Evolutionary conservation across 2,329 filamentous ascomycete genomes (phyloP), one percentile per base, ranked within the genome.

Genomic region (Fusarium xylarioides): DNA sequence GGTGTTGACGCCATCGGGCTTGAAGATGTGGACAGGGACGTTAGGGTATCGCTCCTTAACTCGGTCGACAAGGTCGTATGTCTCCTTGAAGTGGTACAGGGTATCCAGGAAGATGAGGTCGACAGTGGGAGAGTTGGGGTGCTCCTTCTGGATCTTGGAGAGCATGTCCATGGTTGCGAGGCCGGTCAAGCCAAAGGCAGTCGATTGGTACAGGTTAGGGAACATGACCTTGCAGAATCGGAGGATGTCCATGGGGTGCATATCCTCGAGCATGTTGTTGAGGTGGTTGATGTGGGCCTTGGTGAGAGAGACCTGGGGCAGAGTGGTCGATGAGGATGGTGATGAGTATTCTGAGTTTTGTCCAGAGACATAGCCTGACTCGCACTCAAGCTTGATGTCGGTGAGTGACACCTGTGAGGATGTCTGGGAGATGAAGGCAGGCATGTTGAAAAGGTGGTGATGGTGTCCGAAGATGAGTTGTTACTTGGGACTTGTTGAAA

Each of bases 211-310:
- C 49, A 98, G 90, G 80, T 92, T 92, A 78, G 96, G 96, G 78
- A 99, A 92, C 77, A 95, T 92, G 77, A 93, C 91, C 80, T 95
- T 93, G 87, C 92, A 94, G 93, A 97, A 98, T 84, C 91, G 92
- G 69, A 99, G 89, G 78, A 98, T 92, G 74, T 98, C 95, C 88
- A 95, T 88, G 70, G 96, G 94, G 80, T 95, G 91, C 82, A 98
- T 93, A 80, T 91, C 89, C 82, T 96, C 93, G 77, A 99, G 86
- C 83, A 97, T 94, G 73, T 91, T 85, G 87, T 99, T 99, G 81
- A 99, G 88, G 83, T 95, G 95, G 78, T 93, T 92, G 76, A 98
- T 87, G 82, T 99, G 95, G 72, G 92, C 89, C 81, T 92, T 92
- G 74, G 94, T 95, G 86, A 99, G 94, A 82, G 92, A 91, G 78